Base-by-base conservation (phyloP, 2,329 filamentous ascomycete genomes). In the Trichoderma polysporum region DNA sequence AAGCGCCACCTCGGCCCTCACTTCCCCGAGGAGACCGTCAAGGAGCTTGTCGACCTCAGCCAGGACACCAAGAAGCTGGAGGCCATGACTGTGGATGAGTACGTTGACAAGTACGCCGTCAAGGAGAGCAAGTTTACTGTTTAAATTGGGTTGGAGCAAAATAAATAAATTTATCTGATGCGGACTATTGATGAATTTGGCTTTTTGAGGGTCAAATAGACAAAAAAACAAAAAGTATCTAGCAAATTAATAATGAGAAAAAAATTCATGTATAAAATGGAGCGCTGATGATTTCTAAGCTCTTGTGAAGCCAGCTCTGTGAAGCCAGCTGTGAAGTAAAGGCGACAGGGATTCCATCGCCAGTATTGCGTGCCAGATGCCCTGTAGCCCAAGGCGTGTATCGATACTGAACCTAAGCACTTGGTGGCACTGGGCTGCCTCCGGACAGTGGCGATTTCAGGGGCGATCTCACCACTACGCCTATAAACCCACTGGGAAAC, bases 1-100 rank as follows among this genome's bases (percentile, higher is more conserved):
- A 91, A 94, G 89, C 90, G 92, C 78, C 95, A 99, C 81, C 83
- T 98, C 60, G 87, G 86, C 74, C 91, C 91, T 63, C 94, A 97
- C 83, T 96, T 91, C 80, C 83, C 88, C 69, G 85, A 91, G 77
- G 84, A 85, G 57, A 89, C 90, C 76, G 92, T 97, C 60, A 87
- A 94, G 82, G 85, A 95, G 82, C 85, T 99, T 64, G 86, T 97
- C 60, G 86, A 92, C 71, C 83, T 98, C 61, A 91, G 91, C 73
- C 87, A 90, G 79, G 88, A 97, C 78, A 81, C 84, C 68, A 86
- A 89, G 80, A 88, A 85, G 80, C 82, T 98, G 65, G 92, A 97
- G 82, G 81, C 84, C 74, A 91, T 91, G 84, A 86, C 92, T 64
- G 90, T 98, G 37, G 94, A 99, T 80, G 88, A 95, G 82, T 98